Evolutionary conservation across 1,284 basidiomycete species (phyloP).

Genomic region (Wolfiporia cocos): DNA sequence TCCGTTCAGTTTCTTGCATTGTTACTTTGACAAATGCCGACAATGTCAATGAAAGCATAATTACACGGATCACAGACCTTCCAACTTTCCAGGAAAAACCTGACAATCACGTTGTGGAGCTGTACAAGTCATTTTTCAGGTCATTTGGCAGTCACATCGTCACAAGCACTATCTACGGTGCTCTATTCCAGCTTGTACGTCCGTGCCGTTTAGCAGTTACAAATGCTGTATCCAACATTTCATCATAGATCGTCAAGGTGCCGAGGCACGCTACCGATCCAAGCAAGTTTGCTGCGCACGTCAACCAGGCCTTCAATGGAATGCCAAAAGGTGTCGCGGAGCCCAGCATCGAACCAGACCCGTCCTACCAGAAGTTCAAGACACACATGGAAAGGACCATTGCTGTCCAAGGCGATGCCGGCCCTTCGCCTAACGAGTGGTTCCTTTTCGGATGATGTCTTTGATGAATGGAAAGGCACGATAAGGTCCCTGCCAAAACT

Average conservation of each 20-base stretch:
- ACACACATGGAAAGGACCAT: not conserved
- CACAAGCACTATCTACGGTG: not conserved
- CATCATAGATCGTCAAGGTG: not conserved
- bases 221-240: not conserved
- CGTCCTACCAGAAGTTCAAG: no score
- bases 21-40: no score
- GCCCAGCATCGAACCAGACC: no score
- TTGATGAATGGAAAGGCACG: not conserved
- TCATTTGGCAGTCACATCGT: not conserved
- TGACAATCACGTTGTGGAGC: no score
- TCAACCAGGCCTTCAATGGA: not conserved
- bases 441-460: not conserved
- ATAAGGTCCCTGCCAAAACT: not conserved
- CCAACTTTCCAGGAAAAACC: no score
- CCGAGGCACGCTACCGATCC: not conserved
- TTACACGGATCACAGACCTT: no score
- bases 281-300: not conserved
- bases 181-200: not conserved
- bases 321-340: not conserved
- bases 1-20: no score
- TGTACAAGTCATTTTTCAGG: not conserved
- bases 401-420: not conserved
- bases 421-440: not conserved
- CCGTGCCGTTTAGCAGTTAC: not conserved
- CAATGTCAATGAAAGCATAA: no score